Evolutionary conservation across 805 yeast species (phyloP).

Genomic region (Wickerhamiella sergipiensis): DNA sequence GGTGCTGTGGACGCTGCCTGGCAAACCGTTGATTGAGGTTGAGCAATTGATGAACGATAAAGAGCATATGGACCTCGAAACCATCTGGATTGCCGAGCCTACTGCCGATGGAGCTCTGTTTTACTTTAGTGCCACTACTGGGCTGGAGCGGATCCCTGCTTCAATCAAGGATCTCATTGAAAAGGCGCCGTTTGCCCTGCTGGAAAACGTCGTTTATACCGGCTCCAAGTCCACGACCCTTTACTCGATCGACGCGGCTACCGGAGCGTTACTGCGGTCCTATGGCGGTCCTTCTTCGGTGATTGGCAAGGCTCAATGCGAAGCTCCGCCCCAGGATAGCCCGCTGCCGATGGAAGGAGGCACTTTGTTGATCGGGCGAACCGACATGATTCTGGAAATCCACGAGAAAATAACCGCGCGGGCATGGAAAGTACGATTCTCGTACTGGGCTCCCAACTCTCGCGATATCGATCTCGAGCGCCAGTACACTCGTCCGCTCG

Average conservation of each 20-base stretch:
- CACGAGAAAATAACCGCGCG: slow-evolving; percentile 48
- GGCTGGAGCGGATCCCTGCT: slow-evolving; percentile 71
- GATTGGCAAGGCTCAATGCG: neutral
- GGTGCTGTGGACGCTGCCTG: slow-evolving; percentile 59
- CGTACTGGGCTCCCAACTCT: slow-evolving; percentile 87
- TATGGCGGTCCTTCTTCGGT: slow-evolving; percentile 37
- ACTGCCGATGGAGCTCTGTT: slow-evolving; percentile 70
- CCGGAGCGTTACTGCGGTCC: slow-evolving; percentile 59
- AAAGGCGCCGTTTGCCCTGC: slow-evolving; percentile 76
- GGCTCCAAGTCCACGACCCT: slow-evolving; percentile 69
- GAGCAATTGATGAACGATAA: slow-evolving; percentile 8
- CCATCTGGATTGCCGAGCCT: slow-evolving; percentile 79
- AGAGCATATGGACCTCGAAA: slow-evolving; percentile 10
- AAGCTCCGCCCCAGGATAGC: neutral
- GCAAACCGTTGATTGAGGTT: slow-evolving; percentile 43
- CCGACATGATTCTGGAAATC: slow-evolving; percentile 35
- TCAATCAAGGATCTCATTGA: slow-evolving; percentile 62
- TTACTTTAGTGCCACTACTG: slow-evolving; percentile 60
- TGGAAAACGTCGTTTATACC: slow-evolving; percentile 68
- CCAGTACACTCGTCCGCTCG: slow-evolving; percentile 38
- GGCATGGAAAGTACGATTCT: slow-evolving; percentile 74
- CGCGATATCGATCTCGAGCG: slow-evolving; percentile 45
- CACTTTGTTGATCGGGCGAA: slow-evolving; percentile 22
- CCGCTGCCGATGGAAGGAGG: neutral
- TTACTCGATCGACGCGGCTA: slow-evolving; percentile 54